phyloP scores from a whole-genome alignment of 176 grass and related monocot species.

The Oryza australiensis region DNA sequence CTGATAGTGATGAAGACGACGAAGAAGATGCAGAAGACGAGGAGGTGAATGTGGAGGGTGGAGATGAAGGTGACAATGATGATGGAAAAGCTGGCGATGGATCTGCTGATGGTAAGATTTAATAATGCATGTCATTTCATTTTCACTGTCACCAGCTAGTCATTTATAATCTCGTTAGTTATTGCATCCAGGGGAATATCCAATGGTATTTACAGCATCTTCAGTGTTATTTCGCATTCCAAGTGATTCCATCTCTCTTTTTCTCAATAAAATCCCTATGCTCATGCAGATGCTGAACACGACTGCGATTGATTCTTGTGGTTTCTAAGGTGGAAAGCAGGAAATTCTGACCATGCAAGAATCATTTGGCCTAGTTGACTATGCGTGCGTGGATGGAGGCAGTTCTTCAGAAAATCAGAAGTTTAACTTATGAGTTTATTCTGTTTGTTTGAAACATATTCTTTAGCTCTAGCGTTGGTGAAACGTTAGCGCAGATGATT shows the following conservation, averaged over 20 bases:
- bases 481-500: constrained; percentile 6
- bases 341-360: constrained; percentile 34
- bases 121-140: background rate
- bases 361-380: background rate
- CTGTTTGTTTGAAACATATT: background rate
- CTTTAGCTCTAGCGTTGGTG: background rate
- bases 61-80: constrained; percentile 42
- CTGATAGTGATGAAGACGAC: constrained; percentile 47
- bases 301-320: constrained; percentile 17
- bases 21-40: constrained; percentile 42
- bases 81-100: constrained; percentile 44
- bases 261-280: constrained; percentile 11
- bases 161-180: background rate
- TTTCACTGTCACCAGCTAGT: background rate
- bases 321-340: constrained; percentile 15
- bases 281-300: constrained; percentile 43
- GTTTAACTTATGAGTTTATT: constrained; percentile 16
- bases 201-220: background rate
- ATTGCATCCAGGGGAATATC: background rate
- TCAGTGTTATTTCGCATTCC: background rate
- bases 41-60: constrained; percentile 54
- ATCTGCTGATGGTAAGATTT: constrained; percentile 52
- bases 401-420: constrained; percentile 28
- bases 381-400: background rate
- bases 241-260: background rate